phyloP scores from a whole-genome alignment of 2,329 filamentous ascomycete species.

The Botrytis hyacinthi region DNA sequence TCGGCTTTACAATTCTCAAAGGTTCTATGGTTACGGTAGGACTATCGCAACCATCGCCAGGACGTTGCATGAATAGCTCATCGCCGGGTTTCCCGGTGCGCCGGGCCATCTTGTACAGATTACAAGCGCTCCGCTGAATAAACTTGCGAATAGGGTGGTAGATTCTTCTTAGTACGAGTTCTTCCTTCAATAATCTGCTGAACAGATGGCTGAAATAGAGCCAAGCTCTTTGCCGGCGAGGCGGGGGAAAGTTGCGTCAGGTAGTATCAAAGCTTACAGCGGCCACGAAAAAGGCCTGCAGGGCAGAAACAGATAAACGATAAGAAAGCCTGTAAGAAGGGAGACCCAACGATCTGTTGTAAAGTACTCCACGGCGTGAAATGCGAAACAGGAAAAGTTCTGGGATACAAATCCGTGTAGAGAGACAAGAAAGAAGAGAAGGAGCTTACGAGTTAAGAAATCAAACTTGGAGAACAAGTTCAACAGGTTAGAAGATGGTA shows the following conservation, averaged over 20 bases:
- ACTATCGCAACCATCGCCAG: slow-evolving; percentile 55
- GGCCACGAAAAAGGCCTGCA: slow-evolving; percentile 12
- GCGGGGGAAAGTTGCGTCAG: slow-evolving; percentile 14
- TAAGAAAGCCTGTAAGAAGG: slow-evolving; percentile 14
- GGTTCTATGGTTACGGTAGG: slow-evolving; percentile 69
- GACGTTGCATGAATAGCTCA: slow-evolving; percentile 72
- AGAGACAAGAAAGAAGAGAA: background rate
- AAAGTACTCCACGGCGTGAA: background rate
- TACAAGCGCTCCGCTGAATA: slow-evolving; percentile 29
- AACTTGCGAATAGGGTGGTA: slow-evolving; percentile 32
- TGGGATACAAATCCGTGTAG: background rate
- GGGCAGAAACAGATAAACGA: slow-evolving; percentile 15
- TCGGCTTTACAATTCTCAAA: slow-evolving; percentile 78
- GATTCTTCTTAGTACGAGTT: slow-evolving; percentile 35
- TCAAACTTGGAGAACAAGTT: background rate
- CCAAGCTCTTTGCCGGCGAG: slow-evolving; percentile 20
- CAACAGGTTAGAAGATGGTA: slow-evolving; percentile 5
- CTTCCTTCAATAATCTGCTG: slow-evolving; percentile 22
- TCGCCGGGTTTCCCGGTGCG: slow-evolving; percentile 68
- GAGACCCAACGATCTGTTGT: background rate
- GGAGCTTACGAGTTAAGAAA: slow-evolving; percentile 5
- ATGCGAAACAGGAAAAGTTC: background rate
- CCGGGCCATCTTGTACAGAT: slow-evolving; percentile 36
- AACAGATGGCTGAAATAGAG: background rate
- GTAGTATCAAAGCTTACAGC: slow-evolving; percentile 9